Evolutionary conservation across 2,329 filamentous ascomycete species (phyloP), one percentile per base, ranked within the genome.

Genomic region (Nemania sp.): DNA sequence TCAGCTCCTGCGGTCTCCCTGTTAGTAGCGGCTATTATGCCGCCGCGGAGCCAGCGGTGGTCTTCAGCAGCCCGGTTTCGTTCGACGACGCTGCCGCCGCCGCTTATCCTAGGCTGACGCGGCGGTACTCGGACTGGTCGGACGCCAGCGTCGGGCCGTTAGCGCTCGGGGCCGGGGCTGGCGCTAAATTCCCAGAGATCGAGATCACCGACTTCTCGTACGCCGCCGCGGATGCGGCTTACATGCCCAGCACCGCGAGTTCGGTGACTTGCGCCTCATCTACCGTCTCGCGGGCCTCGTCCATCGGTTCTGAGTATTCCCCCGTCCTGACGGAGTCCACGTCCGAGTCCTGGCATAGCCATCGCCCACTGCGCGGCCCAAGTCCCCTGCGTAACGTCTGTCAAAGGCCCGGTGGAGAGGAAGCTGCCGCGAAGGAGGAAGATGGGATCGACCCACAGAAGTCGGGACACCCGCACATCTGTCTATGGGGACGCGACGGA

Each of bases 401-500:
- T 46, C 20, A 32, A 3, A 50, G 10, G 15, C 2, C 57, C 25
- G 10, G 17, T 6, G 13, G 18, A 25, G 50, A 54, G 25, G 29
- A 54, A 34, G 29, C n/a, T 40, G 15, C 51, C 15, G 17, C 11
- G 39, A 59, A 12, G 15, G 29, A 9, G 48, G 60, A 29, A n/a
- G 40, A 5, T 70, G 74, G 42, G 65, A 71, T 52, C 65, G 15
- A 5, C 13, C 6, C 20, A 15, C 20, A 37, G 15, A 42, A 64
- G 47, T 65, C 70, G 20, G 66, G 59, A 15, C 71, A 76, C 55
- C 68, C 67, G 1, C 69, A 78, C 58, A 65, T 72, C 1, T 81
- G 79, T 62, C 73, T 74, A 53, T 81, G 78, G 79, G 71, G 71
- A 1, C 68, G 70, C 20, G 57, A 63, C 2, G 67, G 65, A 6